These are phyloP conservation scores for Schizothecium vesticola DNA, from an alignment of 495 filamentous ascomycete genomes.

Conservation along the genomic window DNA sequence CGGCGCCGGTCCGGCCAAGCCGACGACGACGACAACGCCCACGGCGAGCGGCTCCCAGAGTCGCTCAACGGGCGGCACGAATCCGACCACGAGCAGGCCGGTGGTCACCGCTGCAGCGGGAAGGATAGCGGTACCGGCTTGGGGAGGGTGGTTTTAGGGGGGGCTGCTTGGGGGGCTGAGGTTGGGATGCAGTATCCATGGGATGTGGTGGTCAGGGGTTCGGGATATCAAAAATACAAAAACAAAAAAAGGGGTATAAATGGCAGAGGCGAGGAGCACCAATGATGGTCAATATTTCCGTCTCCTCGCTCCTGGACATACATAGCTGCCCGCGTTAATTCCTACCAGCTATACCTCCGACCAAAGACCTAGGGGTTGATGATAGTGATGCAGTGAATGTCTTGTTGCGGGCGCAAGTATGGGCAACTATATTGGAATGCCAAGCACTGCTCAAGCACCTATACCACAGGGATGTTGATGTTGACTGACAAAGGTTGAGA, in stretches of 20 bases:
- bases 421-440: neutral
- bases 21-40: neutral
- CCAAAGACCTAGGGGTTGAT: neutral
- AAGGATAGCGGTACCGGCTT: neutral
- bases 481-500: neutral
- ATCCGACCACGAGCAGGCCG: neutral
- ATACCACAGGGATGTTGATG: neutral
- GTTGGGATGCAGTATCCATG: neutral
- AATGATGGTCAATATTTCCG: neutral
- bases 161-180: neutral
- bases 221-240: neutral
- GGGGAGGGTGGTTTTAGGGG: neutral
- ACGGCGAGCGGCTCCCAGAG: neutral
- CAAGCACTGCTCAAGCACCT: neutral
- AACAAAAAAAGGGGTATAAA: neutral
- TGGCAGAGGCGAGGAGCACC: neutral
- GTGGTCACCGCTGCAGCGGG: neutral
- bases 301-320: neutral
- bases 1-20: neutral
- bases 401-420: neutral
- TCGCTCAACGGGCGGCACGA: neutral
- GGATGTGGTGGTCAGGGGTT: neutral
- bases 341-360: neutral
- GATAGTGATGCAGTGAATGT: neutral
- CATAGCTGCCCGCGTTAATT: neutral